Conservation (phyloP, 768 basidiomycete genomes). For the Phylloporus sp. region DNA sequence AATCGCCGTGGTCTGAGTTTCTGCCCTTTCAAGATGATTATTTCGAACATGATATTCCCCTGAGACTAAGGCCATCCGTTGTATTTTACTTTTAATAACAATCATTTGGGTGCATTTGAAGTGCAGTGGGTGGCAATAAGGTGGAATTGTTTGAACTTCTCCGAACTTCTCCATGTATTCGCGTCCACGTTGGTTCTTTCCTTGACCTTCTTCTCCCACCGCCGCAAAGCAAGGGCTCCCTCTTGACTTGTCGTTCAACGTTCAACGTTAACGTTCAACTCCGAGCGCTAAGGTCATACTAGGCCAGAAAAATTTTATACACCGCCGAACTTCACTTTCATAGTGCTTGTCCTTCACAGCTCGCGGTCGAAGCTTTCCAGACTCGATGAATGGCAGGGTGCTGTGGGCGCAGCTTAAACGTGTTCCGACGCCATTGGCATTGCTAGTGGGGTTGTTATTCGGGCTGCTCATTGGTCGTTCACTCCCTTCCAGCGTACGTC, state of each 20-base stretch:
- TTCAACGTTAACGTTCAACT: too few relatives aligned
- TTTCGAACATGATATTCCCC: neutral
- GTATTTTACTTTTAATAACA: neutral
- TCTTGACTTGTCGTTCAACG: too few relatives aligned
- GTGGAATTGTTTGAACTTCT: too few relatives aligned
- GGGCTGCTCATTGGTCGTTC: conserved; percentile 56
- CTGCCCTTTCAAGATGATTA: neutral
- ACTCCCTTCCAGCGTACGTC: conserved; percentile 36
- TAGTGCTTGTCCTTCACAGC: neutral
- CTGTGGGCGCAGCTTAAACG: conserved; percentile 36
- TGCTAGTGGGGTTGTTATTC: conserved; percentile 58
- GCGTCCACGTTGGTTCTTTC: too few relatives aligned
- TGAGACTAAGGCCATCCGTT: neutral
- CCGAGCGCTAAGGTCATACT: too few relatives aligned
- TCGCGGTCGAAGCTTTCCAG: neutral
- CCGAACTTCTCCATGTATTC: too few relatives aligned
- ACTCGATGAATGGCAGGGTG: conserved; percentile 26
- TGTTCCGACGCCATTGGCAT: conserved; percentile 51
- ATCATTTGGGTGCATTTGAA: too few relatives aligned
- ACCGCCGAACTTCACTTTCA: neutral
- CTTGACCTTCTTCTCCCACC: too few relatives aligned
- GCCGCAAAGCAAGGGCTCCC: too few relatives aligned
- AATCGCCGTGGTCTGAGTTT: conserved; percentile 10
- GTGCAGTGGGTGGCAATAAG: too few relatives aligned
- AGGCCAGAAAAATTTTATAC: neutral